A percentile compares a stretch with the other conserved stretches of the same genome.
phyloP scores from a whole-genome alignment of 2,329 filamentous ascomycete species.

The Graphilbum fragrans region DNA sequence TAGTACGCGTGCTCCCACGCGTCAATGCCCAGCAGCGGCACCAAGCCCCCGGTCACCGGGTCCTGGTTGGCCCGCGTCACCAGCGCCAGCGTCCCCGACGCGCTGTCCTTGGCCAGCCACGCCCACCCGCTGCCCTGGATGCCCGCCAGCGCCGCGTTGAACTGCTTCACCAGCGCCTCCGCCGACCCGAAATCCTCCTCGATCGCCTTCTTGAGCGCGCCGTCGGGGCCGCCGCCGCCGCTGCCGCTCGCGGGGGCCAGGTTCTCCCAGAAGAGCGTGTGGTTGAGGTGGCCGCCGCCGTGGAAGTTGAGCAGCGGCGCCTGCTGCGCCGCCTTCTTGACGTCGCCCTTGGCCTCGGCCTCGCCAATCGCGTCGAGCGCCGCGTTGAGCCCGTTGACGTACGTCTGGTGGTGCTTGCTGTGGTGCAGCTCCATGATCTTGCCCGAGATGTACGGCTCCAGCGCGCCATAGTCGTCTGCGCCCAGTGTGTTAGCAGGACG shows the following conservation, averaged over 20 bases:
- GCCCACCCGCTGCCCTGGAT: conserved; percentile 87
- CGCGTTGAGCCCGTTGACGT: conserved; percentile 64
- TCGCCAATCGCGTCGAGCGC: conserved; percentile 48
- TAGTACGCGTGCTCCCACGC: conserved; percentile 97
- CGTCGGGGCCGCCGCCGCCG: conserved; percentile 46
- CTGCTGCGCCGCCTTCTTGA: conserved; percentile 33
- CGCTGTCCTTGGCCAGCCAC: conserved; percentile 68
- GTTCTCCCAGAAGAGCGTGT: conserved; percentile 86
- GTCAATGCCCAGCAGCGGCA: conserved; percentile 78
- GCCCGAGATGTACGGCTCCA: conserved; percentile 69
- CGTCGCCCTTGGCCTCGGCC: conserved; percentile 52
- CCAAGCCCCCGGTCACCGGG: conserved; percentile 71
- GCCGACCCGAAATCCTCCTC: conserved; percentile 56
- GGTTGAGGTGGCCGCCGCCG: conserved; percentile 86
- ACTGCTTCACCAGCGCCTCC: conserved; percentile 51
- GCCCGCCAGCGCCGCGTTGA: conserved; percentile 55
- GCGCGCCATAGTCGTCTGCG: conserved; percentile 87
- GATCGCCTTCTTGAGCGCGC: conserved; percentile 53
- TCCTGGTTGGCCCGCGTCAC: conserved; percentile 78
- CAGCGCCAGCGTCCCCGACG: conserved; percentile 47
- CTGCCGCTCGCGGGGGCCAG: conserved; percentile 55
- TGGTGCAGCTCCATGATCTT: conserved; percentile 79
- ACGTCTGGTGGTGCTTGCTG: conserved; percentile 67
- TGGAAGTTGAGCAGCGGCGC: conserved; percentile 65
- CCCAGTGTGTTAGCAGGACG: no score